A percentile compares a stretch with the other conserved stretches of the same genome.
Evolutionary conservation across 2,329 filamentous ascomycete species (phyloP).

Genomic region (Talaromyces pinophilus): DNA sequence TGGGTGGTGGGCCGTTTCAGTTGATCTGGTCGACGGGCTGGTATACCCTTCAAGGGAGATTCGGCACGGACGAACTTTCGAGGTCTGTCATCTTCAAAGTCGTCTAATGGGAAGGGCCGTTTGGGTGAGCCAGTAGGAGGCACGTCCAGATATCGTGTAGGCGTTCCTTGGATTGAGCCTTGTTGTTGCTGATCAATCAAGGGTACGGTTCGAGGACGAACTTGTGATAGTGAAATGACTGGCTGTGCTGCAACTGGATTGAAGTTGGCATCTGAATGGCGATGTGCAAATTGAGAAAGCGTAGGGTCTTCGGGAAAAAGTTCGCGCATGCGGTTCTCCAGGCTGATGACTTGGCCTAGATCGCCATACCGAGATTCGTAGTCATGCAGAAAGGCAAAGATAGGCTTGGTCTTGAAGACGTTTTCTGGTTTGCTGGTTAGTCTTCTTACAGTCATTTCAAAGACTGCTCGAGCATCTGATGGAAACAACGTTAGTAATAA

Average conservation of each 20-base stretch:
- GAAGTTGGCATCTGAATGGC: slow-evolving; percentile 73
- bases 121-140: slow-evolving; percentile 50
- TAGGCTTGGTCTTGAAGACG: slow-evolving; percentile 72
- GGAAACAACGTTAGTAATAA: neutral
- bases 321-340: slow-evolving; percentile 90
- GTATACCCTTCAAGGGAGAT: slow-evolving; percentile 88
- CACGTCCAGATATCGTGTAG: slow-evolving; percentile 38
- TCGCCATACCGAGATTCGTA: slow-evolving; percentile 96
- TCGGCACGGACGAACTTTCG: slow-evolving; percentile 87
- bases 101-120: slow-evolving; percentile 65
- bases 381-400: slow-evolving; percentile 91
- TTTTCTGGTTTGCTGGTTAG: slow-evolving; percentile 76
- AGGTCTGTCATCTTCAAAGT: slow-evolving; percentile 72
- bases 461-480: slow-evolving; percentile 89
- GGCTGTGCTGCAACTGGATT: slow-evolving; percentile 79
- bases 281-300: slow-evolving; percentile 71
- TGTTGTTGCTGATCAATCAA: slow-evolving; percentile 28
- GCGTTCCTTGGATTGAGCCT: slow-evolving; percentile 38
- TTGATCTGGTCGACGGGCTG: slow-evolving; percentile 80
- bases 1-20: slow-evolving; percentile 54
- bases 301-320: slow-evolving; percentile 87
- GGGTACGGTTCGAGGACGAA: slow-evolving; percentile 60
- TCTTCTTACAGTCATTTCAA: slow-evolving; percentile 87
- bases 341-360: slow-evolving; percentile 81
- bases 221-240: slow-evolving; percentile 81